Evolutionary conservation across 2,329 filamentous ascomycete genomes (phyloP).

Genomic region (Beauveria pseudobassiana): DNA sequence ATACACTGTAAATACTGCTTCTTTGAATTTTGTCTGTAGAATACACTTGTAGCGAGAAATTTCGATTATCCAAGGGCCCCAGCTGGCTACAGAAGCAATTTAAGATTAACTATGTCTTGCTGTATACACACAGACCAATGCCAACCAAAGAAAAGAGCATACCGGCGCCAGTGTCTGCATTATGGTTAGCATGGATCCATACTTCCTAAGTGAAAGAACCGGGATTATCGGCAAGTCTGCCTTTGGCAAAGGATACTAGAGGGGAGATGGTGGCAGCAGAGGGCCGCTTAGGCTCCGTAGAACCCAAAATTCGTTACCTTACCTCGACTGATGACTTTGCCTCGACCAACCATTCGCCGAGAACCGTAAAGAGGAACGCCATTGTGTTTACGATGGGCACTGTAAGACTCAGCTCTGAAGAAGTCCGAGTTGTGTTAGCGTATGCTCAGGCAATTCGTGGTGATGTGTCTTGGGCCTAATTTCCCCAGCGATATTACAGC

Average conservation of each 20-base stretch:
- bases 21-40: neutral
- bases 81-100: neutral
- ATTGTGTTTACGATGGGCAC: constrained; percentile 92
- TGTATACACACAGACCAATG: constrained; percentile 77
- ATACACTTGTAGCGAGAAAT: neutral
- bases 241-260: neutral
- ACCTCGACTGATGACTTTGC: constrained; percentile 81
- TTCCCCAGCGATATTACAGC: neutral
- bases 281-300: neutral
- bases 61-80: neutral
- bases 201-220: neutral
- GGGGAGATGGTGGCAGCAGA: neutral
- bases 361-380: constrained; percentile 90
- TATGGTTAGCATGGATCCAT: constrained; percentile 1
- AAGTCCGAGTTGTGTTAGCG: neutral
- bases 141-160: constrained; percentile 73
- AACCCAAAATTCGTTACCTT: constrained; percentile 20
- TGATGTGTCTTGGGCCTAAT: neutral
- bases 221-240: neutral
- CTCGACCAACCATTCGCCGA: constrained; percentile 93
- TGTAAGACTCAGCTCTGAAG: constrained; percentile 76
- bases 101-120: constrained; percentile 32
- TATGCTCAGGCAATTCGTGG: neutral
- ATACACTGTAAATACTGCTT: neutral
- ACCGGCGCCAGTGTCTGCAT: constrained; percentile 70